Evolutionary conservation across 1,139 yeast genomes (phyloP).

Genomic region (Pichia sp.): DNA sequence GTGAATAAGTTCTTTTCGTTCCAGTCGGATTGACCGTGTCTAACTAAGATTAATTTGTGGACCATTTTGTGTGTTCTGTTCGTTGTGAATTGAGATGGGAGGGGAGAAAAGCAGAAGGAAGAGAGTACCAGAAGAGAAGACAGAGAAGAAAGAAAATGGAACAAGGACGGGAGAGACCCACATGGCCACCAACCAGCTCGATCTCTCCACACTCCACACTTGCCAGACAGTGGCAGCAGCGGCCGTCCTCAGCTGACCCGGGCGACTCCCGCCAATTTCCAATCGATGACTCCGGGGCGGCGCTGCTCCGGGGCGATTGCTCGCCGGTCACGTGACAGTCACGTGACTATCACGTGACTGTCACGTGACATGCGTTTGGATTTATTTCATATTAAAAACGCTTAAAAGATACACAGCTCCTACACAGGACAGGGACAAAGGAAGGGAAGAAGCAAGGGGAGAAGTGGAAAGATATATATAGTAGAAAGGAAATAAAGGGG

Average conservation of each 20-base stretch:
- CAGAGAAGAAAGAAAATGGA: neutral
- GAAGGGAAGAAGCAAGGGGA: neutral
- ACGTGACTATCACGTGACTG: too few species aligned
- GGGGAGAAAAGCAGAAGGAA: neutral
- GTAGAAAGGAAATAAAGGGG: neutral
- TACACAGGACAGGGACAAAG: neutral
- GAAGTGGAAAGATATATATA: too few species aligned
- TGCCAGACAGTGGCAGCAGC: too few species aligned
- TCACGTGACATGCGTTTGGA: too few species aligned
- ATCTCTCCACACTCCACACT: too few species aligned
- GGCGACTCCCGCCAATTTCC: too few species aligned
- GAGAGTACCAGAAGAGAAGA: neutral
- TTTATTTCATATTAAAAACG: too few species aligned
- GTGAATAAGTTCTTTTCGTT: slow-evolving; percentile 97
- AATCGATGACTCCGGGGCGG: slow-evolving; percentile 6
- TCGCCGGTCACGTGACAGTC: too few species aligned
- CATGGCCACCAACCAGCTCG: too few species aligned
- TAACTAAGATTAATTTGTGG: slow-evolving; percentile 76
- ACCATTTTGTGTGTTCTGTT: slow-evolving; percentile 31
- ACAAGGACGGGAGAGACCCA: too few species aligned
- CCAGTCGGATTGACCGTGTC: slow-evolving; percentile 99
- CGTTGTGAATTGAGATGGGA: neutral
- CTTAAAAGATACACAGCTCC: too few species aligned
- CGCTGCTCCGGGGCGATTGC: neutral
- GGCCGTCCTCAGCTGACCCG: neutral